Evolutionary conservation across 768 basidiomycete genomes (phyloP).

Genomic region (Tricholoma terreum): DNA sequence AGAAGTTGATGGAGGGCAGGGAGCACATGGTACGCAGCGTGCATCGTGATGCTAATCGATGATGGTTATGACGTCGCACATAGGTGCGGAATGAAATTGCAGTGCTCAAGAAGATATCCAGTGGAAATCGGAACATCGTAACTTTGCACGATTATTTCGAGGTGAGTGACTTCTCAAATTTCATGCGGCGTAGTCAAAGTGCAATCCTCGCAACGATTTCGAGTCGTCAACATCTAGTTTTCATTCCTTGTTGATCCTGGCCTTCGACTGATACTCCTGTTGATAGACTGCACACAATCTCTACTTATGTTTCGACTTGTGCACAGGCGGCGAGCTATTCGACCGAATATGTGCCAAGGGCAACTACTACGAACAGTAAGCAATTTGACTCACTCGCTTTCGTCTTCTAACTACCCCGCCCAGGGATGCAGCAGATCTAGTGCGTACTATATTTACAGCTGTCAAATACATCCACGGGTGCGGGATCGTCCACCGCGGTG

Average conservation of each 20-base stretch:
- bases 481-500: constrained; percentile 91
- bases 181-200: neutral
- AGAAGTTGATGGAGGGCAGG: constrained; percentile 96
- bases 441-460: constrained; percentile 82
- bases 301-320: constrained; percentile 93
- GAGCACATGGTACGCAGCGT: constrained; percentile 84
- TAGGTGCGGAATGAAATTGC: constrained; percentile 97
- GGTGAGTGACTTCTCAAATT: constrained; percentile 35
- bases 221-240: neutral
- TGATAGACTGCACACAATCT: constrained; percentile 84
- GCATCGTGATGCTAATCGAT: constrained; percentile 4
- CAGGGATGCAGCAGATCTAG: constrained; percentile 86
- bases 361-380: constrained; percentile 92
- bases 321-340: constrained; percentile 97
- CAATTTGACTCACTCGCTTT: constrained; percentile 7
- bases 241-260: neutral
- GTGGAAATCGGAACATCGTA: constrained; percentile 86
- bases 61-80: neutral
- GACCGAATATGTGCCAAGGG: constrained; percentile 98
- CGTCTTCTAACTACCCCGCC: constrained; percentile 2
- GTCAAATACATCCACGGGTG: constrained; percentile 90
- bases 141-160: constrained; percentile 97
- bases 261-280: constrained; percentile 1
- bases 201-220: constrained; percentile 2
- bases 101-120: constrained; percentile 91